These are phyloP conservation scores for Collybia mongolica DNA, from an alignment of 768 basidiomycete genomes.

Conservation along the genomic window DNA sequence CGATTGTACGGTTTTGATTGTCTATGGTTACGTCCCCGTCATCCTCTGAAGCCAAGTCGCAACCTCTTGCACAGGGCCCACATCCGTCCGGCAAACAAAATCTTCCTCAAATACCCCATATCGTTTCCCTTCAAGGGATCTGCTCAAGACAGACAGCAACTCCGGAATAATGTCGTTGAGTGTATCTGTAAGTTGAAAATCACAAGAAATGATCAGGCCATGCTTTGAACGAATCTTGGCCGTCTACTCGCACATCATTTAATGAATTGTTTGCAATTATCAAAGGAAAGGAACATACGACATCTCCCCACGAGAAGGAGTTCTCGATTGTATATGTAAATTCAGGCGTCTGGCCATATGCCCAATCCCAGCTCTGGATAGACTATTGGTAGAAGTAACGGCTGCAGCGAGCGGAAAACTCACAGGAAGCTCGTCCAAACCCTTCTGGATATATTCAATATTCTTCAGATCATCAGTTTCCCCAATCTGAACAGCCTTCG, in stretches of 20 bases:
- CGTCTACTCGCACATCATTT: conserved; percentile 26
- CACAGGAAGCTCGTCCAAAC: conserved; percentile 75
- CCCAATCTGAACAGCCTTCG: conserved; percentile 40
- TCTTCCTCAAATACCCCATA: conserved; percentile 30
- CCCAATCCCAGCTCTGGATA: conserved; percentile 87
- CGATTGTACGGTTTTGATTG: too few species aligned
- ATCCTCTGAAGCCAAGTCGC: conserved; percentile 16
- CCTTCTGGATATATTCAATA: conserved; percentile 62
- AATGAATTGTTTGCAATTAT: background rate
- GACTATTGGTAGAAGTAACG: background rate
- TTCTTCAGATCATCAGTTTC: conserved; percentile 42
- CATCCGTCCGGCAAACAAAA: background rate
- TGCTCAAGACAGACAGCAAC: conserved; percentile 7
- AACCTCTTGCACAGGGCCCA: conserved; percentile 13
- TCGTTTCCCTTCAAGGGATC: conserved; percentile 24
- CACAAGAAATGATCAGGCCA: conserved; percentile 57
- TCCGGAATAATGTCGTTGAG: conserved; percentile 6
- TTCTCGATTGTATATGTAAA: conserved; percentile 64
- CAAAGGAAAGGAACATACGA: conserved; percentile 31
- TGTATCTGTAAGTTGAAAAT: conserved; percentile 23
- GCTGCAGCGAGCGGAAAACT: conserved; percentile 14
- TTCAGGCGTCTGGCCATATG: conserved; percentile 90
- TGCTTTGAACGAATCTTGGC: conserved; percentile 60
- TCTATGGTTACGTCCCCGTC: background rate
- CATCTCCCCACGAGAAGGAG: conserved; percentile 51